Evolutionary conservation across 202 grass and related monocot species (phyloP), one percentile per base, ranked within the genome.

Genomic region (Digitaria exilis): DNA sequence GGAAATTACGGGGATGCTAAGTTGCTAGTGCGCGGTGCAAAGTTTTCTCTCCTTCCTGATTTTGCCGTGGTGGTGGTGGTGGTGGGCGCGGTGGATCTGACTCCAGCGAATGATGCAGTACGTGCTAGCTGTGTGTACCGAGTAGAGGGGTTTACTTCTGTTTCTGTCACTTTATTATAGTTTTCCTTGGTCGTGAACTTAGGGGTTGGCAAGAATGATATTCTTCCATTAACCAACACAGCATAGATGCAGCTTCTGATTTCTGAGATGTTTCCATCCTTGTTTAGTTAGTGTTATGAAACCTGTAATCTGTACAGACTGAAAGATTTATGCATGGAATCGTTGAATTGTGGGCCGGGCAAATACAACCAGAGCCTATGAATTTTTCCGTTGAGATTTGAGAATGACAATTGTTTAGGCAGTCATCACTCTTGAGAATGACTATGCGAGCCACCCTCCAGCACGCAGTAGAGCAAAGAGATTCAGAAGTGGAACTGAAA

Each of bases 1-100:
- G 42, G 57, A 98, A 92, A 74, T 83, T 92, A 18, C 73, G 87
- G 70, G 85, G 89, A 82, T 86, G 87, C 28, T 90, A 63, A 89
- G 83, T 66, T 87, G 85, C 28, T 90, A 63, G 86, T 73, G 72
- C 46, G 79, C 39, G 41, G 54, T 25, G n/a, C 42, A 34, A 84
- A 55, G 41, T 45, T 54, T n/a, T 12, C 6, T 45, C 77, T 46
- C 30, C 68, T 56, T 14, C 16, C 39, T 58, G 45, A 52, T 66
- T 74, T 59, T 43, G 68, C 48, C 52, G 37, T 73, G 15, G n/a
- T 57, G 18, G 39, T 31, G 35, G 25, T 48, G 13, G 74, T 42
- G 67, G 74, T 58, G 41, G 65, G 43, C 57, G 28, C 14, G 57
- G 74, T 78, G 46, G 26, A 43, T 58, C 73, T 86, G 56, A 89